These are phyloP conservation scores for Pseudogymnoascus sp. DNA, from an alignment of 2,329 filamentous ascomycete genomes.

Conservation along the genomic window DNA sequence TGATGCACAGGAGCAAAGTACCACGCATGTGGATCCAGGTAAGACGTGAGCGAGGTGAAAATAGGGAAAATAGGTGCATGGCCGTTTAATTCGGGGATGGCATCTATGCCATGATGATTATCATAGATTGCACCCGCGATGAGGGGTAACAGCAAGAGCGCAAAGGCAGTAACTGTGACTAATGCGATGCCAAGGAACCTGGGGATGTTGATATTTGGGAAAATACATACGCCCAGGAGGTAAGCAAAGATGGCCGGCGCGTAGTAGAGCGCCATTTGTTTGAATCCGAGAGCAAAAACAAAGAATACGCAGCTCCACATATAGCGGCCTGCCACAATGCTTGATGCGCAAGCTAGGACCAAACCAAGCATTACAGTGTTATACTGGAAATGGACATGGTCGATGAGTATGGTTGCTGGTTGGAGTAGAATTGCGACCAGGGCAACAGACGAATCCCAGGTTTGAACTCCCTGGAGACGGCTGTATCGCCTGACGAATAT, in stretches of 20 bases:
- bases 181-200: constrained; percentile 69
- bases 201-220: constrained; percentile 56
- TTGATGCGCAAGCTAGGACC: constrained; percentile 77
- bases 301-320: constrained; percentile 93
- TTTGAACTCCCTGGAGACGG: constrained; percentile 64
- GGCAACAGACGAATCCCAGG: constrained; percentile 77
- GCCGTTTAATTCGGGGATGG: constrained; percentile 47
- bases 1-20: constrained; percentile 73
- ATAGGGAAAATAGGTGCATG: constrained; percentile 54
- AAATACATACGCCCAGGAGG: constrained; percentile 77
- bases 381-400: constrained; percentile 96
- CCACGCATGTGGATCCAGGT: constrained; percentile 54
- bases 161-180: constrained; percentile 65
- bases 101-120: constrained; percentile 51
- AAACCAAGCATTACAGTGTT: constrained; percentile 98
- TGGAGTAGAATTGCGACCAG: constrained; percentile 88
- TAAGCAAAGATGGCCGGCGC: constrained; percentile 89
- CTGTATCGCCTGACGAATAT: constrained; percentile 79
- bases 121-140: constrained; percentile 64
- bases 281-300: constrained; percentile 88
- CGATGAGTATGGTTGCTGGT: constrained; percentile 80
- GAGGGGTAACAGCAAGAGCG: constrained; percentile 65
- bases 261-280: constrained; percentile 99
- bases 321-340: constrained; percentile 73
- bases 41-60: constrained; percentile 47